phyloP scores from a whole-genome alignment of 2,329 filamentous ascomycete species.

The Penicillium verrucosum region DNA sequence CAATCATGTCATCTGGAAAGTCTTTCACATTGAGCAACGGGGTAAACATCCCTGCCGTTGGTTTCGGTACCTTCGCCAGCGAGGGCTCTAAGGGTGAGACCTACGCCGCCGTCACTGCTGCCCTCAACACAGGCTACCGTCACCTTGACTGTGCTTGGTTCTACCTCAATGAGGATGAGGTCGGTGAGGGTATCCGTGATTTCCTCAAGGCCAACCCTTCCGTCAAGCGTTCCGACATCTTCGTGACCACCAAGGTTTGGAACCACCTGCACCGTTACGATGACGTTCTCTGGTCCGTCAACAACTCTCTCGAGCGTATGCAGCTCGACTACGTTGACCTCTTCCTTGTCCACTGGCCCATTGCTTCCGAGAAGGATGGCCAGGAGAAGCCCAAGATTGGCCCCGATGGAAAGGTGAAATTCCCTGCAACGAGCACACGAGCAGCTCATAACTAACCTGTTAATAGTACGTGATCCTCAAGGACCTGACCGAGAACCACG shows the following conservation, averaged over 20 bases:
- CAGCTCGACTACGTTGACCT: conserved; percentile 68
- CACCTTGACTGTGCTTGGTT: conserved; percentile 57
- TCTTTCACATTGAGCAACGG: conserved; percentile 56
- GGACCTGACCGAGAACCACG: conserved; percentile 62
- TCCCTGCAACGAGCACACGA: not conserved
- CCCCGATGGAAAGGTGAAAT: conserved; percentile 49
- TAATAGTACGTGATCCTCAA: conserved; percentile 60
- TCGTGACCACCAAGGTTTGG: conserved; percentile 54
- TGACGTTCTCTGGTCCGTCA: conserved; percentile 52
- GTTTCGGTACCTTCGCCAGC: conserved; percentile 65
- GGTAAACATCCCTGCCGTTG: conserved; percentile 60
- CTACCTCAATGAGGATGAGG: conserved; percentile 54
- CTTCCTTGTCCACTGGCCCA: conserved; percentile 57
- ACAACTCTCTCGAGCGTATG: conserved; percentile 62
- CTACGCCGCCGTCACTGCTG: conserved; percentile 53
- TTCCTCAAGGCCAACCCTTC: conserved; percentile 51
- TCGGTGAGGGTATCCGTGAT: conserved; percentile 53
- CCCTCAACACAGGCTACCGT: conserved; percentile 52
- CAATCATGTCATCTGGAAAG: conserved; percentile 51
- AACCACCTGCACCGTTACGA: conserved; percentile 51
- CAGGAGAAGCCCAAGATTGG: conserved; percentile 49
- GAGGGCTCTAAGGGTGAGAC: conserved; percentile 61
- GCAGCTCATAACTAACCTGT: conserved; percentile 7
- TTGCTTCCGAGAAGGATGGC: conserved; percentile 50
- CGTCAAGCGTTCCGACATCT: conserved; percentile 51